phyloP scores from a whole-genome alignment of 331 rosid species.

The Quercus tomentella region DNA sequence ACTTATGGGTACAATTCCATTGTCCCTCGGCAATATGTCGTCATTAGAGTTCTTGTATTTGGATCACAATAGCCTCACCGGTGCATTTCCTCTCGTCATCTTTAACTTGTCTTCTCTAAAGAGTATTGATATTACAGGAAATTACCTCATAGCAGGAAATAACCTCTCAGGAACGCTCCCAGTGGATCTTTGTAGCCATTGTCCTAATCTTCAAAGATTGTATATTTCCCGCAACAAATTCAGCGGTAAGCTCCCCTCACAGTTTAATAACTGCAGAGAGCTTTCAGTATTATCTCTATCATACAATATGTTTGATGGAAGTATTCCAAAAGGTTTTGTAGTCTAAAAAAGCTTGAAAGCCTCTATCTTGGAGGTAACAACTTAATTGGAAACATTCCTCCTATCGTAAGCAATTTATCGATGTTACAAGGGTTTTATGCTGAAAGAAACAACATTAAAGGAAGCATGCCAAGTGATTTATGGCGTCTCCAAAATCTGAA shows the following conservation, averaged over 20 bases:
- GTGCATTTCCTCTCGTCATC: neutral
- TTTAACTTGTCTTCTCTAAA: too few relatives aligned
- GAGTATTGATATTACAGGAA: too few relatives aligned
- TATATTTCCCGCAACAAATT: accelerated
- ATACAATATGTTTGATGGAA: neutral
- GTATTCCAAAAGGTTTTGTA: neutral
- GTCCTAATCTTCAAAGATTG: too few relatives aligned
- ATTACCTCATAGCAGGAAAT: too few relatives aligned
- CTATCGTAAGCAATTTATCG: neutral
- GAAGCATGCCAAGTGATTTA: neutral
- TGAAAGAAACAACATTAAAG: neutral
- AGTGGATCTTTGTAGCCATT: too few relatives aligned
- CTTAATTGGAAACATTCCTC: neutral
- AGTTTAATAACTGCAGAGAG: neutral
- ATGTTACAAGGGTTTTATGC: neutral
- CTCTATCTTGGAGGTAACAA: neutral
- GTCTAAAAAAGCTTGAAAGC: accelerated
- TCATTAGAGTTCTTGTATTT: neutral
- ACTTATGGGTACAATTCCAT: neutral
- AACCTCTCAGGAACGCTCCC: too few relatives aligned
- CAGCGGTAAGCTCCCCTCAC: too few relatives aligned
- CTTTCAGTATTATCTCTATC: neutral
- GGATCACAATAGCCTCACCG: neutral
- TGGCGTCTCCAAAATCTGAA: neutral
- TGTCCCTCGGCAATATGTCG: neutral